Base-by-base conservation (phyloP, 2,329 filamentous ascomycete species). In the Clonostachys rhizophaga region DNA sequence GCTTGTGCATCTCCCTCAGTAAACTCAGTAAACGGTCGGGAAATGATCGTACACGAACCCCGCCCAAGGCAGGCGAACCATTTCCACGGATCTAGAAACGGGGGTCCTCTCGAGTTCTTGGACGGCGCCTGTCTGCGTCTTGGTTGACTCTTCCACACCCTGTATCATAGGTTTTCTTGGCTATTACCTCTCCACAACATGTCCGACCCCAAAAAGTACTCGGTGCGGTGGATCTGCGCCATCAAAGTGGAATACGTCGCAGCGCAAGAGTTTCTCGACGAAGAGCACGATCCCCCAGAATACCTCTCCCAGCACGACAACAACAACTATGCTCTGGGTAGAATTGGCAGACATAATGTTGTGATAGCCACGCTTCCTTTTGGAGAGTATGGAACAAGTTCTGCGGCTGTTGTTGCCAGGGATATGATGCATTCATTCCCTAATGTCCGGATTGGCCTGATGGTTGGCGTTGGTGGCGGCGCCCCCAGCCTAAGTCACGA, bases 161-260 rank as follows among this genome's bases (percentile, higher is more conserved):
- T 24, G 24, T 24, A 24, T 24, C 7, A 24, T 24, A 24, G 7
- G 24, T 24, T 6, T 24, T 24, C 24, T 9, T 24, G 24, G 24
- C 24, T 24, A 20, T 20, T 24, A 24, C 24, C 24, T 20, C 24
- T 24, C 7, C 24, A 24, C 8, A 9, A 24, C 24, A 24, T 24
- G 24, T 24, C 24, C 8, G 24, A 24, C 24, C 24, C 7, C 24
- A 24, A 24, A 2, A 24, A 55, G 45, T 73, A 72, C 47, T 68
- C 58, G 0, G 61, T 74, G 8, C 70, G 68, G n/a, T 73, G 68
- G 68, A 70, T 75, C 6, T 73, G 66, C 47, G 69, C 70, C 9
- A 47, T 72, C 5, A 16, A 9, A 1, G 57, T 52, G 0, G 71
- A 74, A 45, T 60, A 57, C 42, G 57, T 65, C 42, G 69, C 70